Conservation (phyloP, 768 basidiomycete species). For the Calocybe cyanea region DNA sequence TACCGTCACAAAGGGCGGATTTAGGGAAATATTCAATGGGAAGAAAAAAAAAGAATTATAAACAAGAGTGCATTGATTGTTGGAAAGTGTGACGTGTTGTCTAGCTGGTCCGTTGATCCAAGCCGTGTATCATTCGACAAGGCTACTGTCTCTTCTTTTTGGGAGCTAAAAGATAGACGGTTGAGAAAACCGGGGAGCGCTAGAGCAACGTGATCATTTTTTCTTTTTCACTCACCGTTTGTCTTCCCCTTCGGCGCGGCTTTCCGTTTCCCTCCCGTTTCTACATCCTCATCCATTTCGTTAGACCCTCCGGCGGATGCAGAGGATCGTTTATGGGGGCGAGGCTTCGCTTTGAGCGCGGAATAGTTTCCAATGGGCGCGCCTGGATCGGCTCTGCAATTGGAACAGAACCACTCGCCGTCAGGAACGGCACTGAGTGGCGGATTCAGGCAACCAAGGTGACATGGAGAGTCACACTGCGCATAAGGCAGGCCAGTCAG, state of each 20-base stretch:
- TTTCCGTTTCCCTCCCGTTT: slow-evolving; percentile 38
- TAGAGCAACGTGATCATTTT: neutral
- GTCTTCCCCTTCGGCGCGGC: slow-evolving; percentile 32
- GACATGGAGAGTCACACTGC: slow-evolving; percentile 89
- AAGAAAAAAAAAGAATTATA: too few species aligned
- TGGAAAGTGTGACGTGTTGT: too few species aligned
- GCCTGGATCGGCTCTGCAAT: slow-evolving; percentile 59
- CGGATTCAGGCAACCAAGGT: slow-evolving; percentile 76
- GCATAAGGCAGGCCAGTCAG: neutral
- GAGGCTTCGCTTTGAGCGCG: slow-evolving; percentile 15
- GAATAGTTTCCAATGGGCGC: slow-evolving; percentile 45
- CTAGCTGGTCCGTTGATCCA: too few species aligned
- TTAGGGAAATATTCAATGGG: too few species aligned
- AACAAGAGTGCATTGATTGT: too few species aligned
- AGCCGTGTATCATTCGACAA: too few species aligned
- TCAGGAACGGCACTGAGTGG: slow-evolving; percentile 76
- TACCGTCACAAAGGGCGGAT: too few species aligned
- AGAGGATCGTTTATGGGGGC: slow-evolving; percentile 14
- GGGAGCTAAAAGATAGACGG: slow-evolving; percentile 8
- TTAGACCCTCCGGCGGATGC: slow-evolving; percentile 19
- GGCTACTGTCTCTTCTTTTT: slow-evolving; percentile 19
- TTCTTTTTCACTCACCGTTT: slow-evolving; percentile 27
- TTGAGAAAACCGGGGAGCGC: neutral
- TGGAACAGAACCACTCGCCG: slow-evolving; percentile 91
- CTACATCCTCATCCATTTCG: slow-evolving; percentile 14